A percentile compares a stretch with the other conserved stretches of the same genome.
Evolutionary conservation across 257 asterid genomes (phyloP).

Genomic region (Salvia miltiorrhiza): DNA sequence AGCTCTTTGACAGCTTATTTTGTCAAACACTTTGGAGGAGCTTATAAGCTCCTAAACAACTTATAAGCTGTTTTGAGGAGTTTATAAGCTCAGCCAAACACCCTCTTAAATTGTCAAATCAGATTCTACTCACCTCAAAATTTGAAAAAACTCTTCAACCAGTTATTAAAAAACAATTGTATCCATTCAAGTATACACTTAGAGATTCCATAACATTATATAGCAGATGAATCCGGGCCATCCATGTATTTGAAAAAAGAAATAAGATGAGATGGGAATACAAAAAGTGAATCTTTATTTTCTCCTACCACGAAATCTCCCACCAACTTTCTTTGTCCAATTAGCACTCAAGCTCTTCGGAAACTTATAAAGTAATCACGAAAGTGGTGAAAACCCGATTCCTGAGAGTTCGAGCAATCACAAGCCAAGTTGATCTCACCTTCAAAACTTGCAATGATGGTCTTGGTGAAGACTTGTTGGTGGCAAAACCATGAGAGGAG

Average conservation of each 20-base stretch:
- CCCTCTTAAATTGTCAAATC: constrained; percentile 16
- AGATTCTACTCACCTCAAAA: not conserved
- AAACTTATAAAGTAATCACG: not conserved
- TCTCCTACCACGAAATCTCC: constrained; percentile 5
- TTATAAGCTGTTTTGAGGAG: too few species aligned
- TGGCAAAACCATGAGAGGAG: not conserved
- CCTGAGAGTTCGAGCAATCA: not conserved
- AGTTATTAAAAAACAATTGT: not conserved
- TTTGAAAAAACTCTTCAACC: not conserved
- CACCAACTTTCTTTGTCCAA: constrained; percentile 16
- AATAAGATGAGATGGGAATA: not conserved
- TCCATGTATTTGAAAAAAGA: not conserved
- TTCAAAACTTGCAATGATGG: not conserved
- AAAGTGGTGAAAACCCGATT: not conserved
- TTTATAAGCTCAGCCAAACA: too few species aligned
- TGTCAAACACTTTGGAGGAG: too few species aligned
- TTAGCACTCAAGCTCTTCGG: constrained; percentile 15
- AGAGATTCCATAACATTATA: not conserved
- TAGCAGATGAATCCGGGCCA: constrained; percentile 4
- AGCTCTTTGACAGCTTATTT: too few species aligned
- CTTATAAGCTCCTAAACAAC: too few species aligned
- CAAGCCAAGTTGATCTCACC: constrained; percentile 2
- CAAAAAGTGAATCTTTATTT: constrained; percentile 11
- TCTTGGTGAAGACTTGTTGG: constrained; percentile 2
- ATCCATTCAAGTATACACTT: not conserved